Percentiles rank a stretch among this genome's conserved stretches.
phyloP scores from a whole-genome alignment of 345 rosid genomes.

The Syzygium aqueum region DNA sequence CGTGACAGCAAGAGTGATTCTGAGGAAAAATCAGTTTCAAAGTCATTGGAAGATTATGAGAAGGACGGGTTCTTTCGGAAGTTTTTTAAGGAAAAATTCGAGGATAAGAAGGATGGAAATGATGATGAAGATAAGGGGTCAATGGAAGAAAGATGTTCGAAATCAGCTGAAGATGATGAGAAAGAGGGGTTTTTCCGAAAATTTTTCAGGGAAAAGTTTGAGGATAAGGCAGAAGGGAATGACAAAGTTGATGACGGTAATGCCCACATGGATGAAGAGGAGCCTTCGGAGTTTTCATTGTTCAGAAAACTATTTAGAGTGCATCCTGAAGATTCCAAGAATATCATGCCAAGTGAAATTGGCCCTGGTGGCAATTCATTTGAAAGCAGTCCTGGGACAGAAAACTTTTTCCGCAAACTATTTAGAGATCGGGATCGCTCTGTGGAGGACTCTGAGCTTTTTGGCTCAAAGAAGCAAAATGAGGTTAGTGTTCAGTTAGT shows the following conservation, averaged over 20 bases:
- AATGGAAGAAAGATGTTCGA: constrained; percentile 40
- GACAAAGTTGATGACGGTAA: constrained; percentile 50
- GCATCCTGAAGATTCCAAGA: constrained; percentile 85
- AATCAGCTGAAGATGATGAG: constrained; percentile 74
- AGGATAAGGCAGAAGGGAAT: constrained; percentile 67
- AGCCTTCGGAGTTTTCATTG: constrained; percentile 73
- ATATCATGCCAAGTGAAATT: constrained; percentile 39
- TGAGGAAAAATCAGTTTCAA: constrained; percentile 36
- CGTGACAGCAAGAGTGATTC: constrained; percentile 49
- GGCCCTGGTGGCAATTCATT: constrained; percentile 37
- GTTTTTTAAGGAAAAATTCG: constrained; percentile 65
- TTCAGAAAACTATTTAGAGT: constrained; percentile 80
- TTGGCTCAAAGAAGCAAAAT: constrained; percentile 64
- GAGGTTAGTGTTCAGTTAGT: constrained; percentile 40
- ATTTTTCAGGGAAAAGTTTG: constrained; percentile 73
- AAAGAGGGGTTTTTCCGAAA: constrained; percentile 87
- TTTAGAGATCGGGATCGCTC: constrained; percentile 94
- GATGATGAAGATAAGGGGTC: constrained; percentile 33
- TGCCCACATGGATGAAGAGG: constrained; percentile 59
- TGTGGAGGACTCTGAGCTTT: constrained; percentile 86
- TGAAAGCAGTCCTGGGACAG: constrained; percentile 96
- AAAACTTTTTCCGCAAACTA: constrained; percentile 91
- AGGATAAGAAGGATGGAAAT: constrained; percentile 66
- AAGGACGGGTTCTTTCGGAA: constrained; percentile 84
- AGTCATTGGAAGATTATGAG: constrained; percentile 68